Base-by-base conservation (phyloP, 1,284 basidiomycete species). In the Leucoagaricus sp. region DNA sequence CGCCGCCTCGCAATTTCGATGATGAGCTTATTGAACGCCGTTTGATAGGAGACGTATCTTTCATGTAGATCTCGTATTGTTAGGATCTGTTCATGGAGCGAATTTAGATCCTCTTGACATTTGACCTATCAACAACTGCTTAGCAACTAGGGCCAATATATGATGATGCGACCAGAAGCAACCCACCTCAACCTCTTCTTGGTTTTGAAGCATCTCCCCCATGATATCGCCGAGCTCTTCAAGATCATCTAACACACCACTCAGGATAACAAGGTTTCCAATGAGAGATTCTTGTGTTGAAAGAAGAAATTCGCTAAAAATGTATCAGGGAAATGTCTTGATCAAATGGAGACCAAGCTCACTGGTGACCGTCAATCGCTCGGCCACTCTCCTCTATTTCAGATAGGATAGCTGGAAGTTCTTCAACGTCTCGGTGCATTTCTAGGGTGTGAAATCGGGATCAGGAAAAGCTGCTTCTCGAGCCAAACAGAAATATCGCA, bases 161-260 rank as follows among this genome's bases (percentile, higher is more conserved):
- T 25, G 31, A 21, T n/a, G 19, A 41, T 2, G 38, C 42, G 41
- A 46, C 19, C 31, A 56, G 34, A 28, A 23, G 15, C 31, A 31
- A 57, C 67, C 10, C 42, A 87, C 88, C 78, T 91, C 86, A 9
- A 89, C 79, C 12, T 71, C 69, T 56, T 86, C 79, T 66, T 91
- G 89, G 17, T 77, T 80, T 38, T 79, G 76, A 4, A 92, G 70
- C 86, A 92, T 91, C 51, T 87, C 85, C 0, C 76, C 73, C 85
- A 93, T 90, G 51, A 91, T 88, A 19, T 86, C 83, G 1, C 85
- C 89, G 3, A 93, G 76, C 62, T 87, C 84, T 45, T 91, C 88
- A 13, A 93, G 75, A 62, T 87, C 81, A 48, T 82, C 76, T n/a
- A 91, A 69, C 4, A 75, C 79, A 23, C 63, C 69, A 21, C 70